Conservation (phyloP, 176 grass and related monocot species). For the Cenchrus americanus region DNA sequence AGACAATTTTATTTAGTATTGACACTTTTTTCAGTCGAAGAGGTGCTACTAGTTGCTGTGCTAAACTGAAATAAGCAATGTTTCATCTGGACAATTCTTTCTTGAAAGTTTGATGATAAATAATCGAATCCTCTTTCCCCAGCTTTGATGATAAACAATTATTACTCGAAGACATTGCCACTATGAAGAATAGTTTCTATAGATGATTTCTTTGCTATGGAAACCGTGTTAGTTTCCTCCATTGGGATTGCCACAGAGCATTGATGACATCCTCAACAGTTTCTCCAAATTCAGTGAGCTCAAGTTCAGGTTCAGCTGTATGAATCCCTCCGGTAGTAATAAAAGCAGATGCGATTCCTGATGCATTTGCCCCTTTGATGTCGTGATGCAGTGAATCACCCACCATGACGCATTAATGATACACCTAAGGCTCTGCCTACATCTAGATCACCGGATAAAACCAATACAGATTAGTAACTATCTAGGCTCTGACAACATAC, state of each 20-base stretch:
- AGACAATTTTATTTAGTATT: neutral
- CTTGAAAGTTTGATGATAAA: neutral
- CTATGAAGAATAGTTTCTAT: neutral
- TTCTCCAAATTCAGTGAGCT: conserved; percentile 57
- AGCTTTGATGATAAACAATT: neutral
- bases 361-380: conserved; percentile 74
- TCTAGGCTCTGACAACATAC: neutral
- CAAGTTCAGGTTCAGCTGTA: conserved; percentile 60
- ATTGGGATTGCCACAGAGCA: conserved; percentile 58
- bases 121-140: neutral
- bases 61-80: neutral
- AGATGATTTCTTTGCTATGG: no score
- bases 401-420: conserved; percentile 74
- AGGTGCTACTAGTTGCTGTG: neutral
- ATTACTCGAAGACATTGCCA: neutral
- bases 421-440: conserved; percentile 68
- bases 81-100: neutral
- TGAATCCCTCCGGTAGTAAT: conserved; percentile 72
- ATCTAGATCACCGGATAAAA: conserved; percentile 78
- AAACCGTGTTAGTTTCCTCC: conserved; percentile 48
- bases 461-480: conserved; percentile 16
- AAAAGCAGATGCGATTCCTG: conserved; percentile 75
- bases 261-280: conserved; percentile 47
- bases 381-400: conserved; percentile 91
- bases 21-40: neutral